Conservation (phyloP, 257 asterid species). For the Capsicum rhomboideum region DNA sequence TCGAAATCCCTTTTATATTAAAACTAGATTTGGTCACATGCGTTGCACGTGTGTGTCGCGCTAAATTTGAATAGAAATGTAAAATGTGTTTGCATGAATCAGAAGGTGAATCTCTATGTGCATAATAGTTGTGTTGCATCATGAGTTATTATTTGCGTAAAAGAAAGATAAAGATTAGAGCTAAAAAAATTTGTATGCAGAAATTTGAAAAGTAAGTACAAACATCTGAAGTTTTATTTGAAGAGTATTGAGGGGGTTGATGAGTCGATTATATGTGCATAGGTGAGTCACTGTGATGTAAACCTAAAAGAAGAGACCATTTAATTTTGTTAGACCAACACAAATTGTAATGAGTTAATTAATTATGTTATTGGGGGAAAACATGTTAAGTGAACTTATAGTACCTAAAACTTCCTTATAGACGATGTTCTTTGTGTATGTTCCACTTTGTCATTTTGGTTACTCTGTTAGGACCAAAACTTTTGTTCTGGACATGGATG, state of each 20-base stretch:
- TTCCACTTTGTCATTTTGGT: background rate
- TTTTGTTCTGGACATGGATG: background rate
- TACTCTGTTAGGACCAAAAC: background rate
- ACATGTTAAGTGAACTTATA: too few relatives aligned
- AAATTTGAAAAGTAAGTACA: background rate
- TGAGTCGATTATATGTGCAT: background rate
- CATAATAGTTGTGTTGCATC: too few relatives aligned
- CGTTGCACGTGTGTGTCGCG: too few relatives aligned
- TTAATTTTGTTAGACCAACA: background rate
- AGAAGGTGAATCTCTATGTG: too few relatives aligned
- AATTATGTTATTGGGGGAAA: too few relatives aligned
- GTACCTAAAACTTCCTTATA: too few relatives aligned
- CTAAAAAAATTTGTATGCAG: background rate
- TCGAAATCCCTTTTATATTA: too few relatives aligned
- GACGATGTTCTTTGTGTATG: background rate
- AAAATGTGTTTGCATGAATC: too few relatives aligned
- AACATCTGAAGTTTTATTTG: background rate
- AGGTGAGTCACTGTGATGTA: background rate
- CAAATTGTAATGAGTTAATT: background rate
- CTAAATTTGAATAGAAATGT: too few relatives aligned
- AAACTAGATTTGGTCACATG: too few relatives aligned
- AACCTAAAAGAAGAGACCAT: too few relatives aligned
- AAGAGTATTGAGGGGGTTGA: background rate
- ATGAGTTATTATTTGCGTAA: background rate
- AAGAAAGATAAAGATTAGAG: background rate